These are phyloP conservation scores for Suhomyces faveliae DNA, from an alignment of 805 yeast genomes.

Conservation along the genomic window DNA sequence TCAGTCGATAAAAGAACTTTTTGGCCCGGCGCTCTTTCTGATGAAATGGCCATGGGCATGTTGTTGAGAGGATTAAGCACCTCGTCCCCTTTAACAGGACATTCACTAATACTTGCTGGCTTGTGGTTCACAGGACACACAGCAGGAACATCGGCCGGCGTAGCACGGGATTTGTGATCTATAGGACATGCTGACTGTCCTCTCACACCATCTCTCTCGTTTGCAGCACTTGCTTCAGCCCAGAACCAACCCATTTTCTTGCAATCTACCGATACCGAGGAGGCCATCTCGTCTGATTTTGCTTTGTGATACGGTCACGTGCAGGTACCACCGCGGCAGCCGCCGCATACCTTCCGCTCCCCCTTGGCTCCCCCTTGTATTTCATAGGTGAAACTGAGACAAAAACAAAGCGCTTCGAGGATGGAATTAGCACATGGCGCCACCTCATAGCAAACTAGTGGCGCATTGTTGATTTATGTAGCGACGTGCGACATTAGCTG, in stretches of 20 bases:
- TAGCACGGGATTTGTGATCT: slow-evolving; percentile 23
- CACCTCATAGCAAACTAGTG: neutral
- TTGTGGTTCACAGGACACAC: slow-evolving; percentile 41
- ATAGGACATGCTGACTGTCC: slow-evolving; percentile 36
- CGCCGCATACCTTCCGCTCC: too few relatives aligned
- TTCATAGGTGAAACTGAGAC: neutral
- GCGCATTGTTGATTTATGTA: neutral
- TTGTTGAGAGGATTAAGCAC: slow-evolving; percentile 78
- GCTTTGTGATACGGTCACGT: neutral
- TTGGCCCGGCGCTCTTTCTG: slow-evolving; percentile 76
- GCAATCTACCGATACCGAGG: too few relatives aligned
- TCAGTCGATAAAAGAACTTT: slow-evolving; percentile 74
- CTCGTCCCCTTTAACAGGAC: slow-evolving; percentile 40
- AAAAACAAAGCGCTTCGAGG: too few relatives aligned
- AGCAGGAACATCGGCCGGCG: slow-evolving; percentile 5
- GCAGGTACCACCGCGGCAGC: too few relatives aligned
- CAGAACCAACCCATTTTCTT: slow-evolving; percentile 84
- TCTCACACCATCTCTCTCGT: slow-evolving; percentile 3
- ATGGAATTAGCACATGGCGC: neutral
- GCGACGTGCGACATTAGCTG: neutral
- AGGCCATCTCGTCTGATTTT: neutral
- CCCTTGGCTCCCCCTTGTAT: too few relatives aligned
- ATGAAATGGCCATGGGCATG: slow-evolving; percentile 76
- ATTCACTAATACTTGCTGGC: slow-evolving; percentile 22
- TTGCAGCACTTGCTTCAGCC: slow-evolving; percentile 46